phyloP scores from a whole-genome alignment of 2,329 filamentous ascomycete genomes.

The Cladophialophora carrionii region DNA sequence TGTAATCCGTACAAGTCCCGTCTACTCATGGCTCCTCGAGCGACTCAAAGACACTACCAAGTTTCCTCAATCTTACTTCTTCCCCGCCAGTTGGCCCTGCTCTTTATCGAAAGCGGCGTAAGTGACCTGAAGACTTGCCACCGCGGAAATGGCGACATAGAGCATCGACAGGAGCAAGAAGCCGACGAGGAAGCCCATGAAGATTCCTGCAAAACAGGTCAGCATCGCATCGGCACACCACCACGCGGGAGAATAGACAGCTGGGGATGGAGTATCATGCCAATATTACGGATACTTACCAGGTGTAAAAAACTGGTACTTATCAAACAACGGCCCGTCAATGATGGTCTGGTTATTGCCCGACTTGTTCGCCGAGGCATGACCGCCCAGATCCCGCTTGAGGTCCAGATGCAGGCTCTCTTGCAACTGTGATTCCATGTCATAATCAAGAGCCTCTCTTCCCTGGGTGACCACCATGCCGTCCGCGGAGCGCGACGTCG shows the following conservation, averaged over 20 bases:
- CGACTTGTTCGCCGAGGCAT: conserved; percentile 34
- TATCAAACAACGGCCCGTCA: conserved; percentile 69
- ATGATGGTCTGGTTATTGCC: conserved; percentile 44
- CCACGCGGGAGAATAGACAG: not conserved
- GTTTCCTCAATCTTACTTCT: conserved; percentile 31
- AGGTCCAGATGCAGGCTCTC: conserved; percentile 70
- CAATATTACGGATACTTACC: conserved; percentile 57
- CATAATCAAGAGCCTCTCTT: conserved; percentile 56
- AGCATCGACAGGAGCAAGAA: conserved; percentile 76
- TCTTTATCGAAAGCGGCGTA: conserved; percentile 98
- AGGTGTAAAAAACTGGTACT: conserved; percentile 91
- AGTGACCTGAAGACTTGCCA: conserved; percentile 81
- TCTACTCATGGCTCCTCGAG: not conserved
- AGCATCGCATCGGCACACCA: not conserved
- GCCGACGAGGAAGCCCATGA: conserved; percentile 76
- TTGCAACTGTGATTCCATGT: conserved; percentile 65
- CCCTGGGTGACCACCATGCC: conserved; percentile 35
- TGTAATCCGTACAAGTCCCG: not conserved
- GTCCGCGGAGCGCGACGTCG: conserved; percentile 61
- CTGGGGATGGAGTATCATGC: not conserved
- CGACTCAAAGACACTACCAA: not conserved
- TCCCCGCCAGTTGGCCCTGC: conserved; percentile 67
- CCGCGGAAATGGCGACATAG: conserved; percentile 73
- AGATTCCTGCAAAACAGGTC: conserved; percentile 65
- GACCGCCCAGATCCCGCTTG: conserved; percentile 63